phyloP scores from a whole-genome alignment of 495 filamentous ascomycete species.

The Pseudomonodictys pantanalensis region DNA sequence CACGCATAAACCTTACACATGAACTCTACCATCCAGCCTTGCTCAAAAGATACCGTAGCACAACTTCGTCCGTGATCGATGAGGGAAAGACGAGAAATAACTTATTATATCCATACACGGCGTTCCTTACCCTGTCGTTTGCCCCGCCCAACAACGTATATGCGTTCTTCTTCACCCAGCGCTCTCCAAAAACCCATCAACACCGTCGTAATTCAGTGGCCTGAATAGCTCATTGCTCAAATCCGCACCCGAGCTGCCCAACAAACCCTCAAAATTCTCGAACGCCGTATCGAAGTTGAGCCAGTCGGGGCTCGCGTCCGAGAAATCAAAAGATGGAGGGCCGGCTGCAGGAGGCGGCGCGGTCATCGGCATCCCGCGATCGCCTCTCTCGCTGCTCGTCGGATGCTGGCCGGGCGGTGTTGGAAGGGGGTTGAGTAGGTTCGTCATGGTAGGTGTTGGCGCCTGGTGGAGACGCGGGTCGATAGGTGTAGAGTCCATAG shows the following conservation, averaged over 20 bases:
- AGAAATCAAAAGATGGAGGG: conserved; percentile 20
- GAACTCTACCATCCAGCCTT: no score
- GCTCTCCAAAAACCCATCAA: conserved; percentile 30
- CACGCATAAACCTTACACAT: no score
- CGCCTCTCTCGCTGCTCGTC: conserved; percentile 29
- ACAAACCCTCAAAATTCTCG: conserved; percentile 34
- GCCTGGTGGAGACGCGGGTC: conserved; percentile 28
- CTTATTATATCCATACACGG: no score
- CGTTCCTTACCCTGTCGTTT: no score
- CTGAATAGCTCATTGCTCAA: conserved; percentile 33
- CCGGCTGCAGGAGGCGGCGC: background rate
- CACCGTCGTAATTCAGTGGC: conserved; percentile 30
- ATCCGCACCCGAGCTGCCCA: conserved; percentile 34
- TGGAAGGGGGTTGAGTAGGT: conserved; percentile 13
- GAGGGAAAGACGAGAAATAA: no score
- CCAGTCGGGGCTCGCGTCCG: conserved; percentile 28
- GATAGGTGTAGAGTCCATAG: conserved; percentile 1
- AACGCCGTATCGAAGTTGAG: conserved; percentile 34
- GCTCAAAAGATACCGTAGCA: no score
- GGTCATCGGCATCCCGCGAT: background rate
- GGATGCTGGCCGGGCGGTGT: conserved; percentile 32
- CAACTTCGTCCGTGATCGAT: no score
- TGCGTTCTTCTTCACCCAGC: background rate
- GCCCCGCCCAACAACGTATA: no score
- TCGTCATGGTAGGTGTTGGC: conserved; percentile 11